These are phyloP conservation scores for Diatrype stigma DNA, from an alignment of 2,329 filamentous ascomycete genomes.

Conservation along the genomic window DNA sequence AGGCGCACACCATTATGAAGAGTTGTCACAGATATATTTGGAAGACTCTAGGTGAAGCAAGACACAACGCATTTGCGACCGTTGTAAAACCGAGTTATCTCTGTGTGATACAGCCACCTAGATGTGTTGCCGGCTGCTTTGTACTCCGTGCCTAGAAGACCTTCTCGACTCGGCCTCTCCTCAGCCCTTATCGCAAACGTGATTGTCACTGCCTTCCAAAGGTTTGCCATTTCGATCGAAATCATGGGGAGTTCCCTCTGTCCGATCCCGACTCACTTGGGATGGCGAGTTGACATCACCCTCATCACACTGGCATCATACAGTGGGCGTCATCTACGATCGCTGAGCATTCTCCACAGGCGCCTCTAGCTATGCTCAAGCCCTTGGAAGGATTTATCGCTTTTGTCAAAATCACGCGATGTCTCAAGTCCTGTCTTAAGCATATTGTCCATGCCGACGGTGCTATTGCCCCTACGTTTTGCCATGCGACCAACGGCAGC, in stretches of 20 bases:
- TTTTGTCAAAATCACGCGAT: constrained; percentile 12
- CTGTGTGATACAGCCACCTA: constrained; percentile 6
- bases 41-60: constrained; percentile 12
- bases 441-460: constrained; percentile 1
- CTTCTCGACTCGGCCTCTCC: not conserved
- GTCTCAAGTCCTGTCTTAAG: constrained; percentile 21
- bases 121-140: not conserved
- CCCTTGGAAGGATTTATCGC: not conserved
- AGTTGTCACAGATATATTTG: not conserved
- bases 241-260: no score
- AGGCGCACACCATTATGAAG: not conserved
- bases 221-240: no score
- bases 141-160: not conserved
- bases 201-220: no score
- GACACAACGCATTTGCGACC: constrained; percentile 5
- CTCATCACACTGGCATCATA: no score
- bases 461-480: constrained; percentile 2
- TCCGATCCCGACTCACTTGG: no score
- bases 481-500: constrained; percentile 13
- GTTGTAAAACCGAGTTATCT: no score
- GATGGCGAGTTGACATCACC: no score
- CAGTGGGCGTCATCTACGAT: no score
- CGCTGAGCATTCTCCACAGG: not conserved
- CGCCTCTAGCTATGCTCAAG: not conserved
- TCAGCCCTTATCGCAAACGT: not conserved